Evolutionary conservation across 2,329 filamentous ascomycete genomes (phyloP), one percentile per base, ranked within the genome.

Genomic region (Phaeophleospora eucalypticola): DNA sequence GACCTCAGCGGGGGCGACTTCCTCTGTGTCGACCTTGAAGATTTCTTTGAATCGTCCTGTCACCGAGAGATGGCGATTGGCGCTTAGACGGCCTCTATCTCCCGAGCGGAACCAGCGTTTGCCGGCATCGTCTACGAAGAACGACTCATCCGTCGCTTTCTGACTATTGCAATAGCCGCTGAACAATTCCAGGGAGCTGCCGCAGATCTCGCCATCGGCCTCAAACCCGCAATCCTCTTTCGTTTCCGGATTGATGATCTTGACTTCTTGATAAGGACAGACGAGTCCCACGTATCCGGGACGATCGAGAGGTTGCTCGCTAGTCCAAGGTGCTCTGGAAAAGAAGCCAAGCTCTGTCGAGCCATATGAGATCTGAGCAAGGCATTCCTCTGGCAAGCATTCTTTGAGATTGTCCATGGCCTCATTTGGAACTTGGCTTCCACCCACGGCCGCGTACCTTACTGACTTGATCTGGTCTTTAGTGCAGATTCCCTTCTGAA

Each of bases 281-380:
- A 12, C 6, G 74, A 8, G 8, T 8, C 27, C 27, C 8, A 32
- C 8, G 27, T 8, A 32, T 8, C 27, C 27, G 8, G 27, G 8
- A 8, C 8, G 27, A 32, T n/a, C 8, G 8, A n/a, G n/a, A n/a
- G 8, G 27, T n/a, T 32, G n/a, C n/a, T 32, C 27, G n/a, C n/a
- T n/a, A n/a, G 8, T n/a, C 27, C 27, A 32, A 8, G 27, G 27
- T n/a, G 27, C n/a, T 8, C 8, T 32, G 8, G 27, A 8, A 32
- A 8, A 8, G 8, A 32, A 8, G 27, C 27, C 27, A 8, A 32
- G 8, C n/a, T 32, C 27, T n/a, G 27, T 32, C 27, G 27, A 32
- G 8, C 8, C 27, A 32, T 32, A 32, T 32, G 27, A 8, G 8
- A 32, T n/a, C n/a, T 8, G 8, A 8, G 27, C n/a, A n/a, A 8